Conservation (phyloP, 2,329 filamentous ascomycete species). For the Fusarium sp. region DNA sequence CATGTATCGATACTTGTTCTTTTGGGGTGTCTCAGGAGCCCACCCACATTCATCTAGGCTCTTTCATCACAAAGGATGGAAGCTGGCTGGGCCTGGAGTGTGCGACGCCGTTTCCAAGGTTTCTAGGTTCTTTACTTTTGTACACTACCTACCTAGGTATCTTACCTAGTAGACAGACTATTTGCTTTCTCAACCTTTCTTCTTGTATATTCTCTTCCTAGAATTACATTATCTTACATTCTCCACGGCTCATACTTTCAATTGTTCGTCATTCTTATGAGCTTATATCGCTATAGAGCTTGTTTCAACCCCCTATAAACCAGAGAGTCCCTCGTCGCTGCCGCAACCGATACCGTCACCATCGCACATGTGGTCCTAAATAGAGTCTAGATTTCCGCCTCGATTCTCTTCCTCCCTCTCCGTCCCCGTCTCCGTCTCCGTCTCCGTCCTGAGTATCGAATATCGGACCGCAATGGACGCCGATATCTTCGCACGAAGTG, state of each 20-base stretch:
- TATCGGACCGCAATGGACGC: constrained; percentile 33
- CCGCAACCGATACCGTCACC: constrained; percentile 29
- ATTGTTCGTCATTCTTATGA: background rate
- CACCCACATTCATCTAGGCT: constrained; percentile 12
- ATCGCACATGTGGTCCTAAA: constrained; percentile 42
- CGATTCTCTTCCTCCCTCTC: constrained; percentile 4
- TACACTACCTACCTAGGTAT: too few species aligned
- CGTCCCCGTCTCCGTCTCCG: background rate
- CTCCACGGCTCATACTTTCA: background rate
- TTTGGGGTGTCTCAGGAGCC: constrained; percentile 29
- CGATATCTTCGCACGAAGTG: constrained; percentile 38
- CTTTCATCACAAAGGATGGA: constrained; percentile 22
- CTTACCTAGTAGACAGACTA: background rate
- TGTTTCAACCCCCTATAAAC: constrained; percentile 15
- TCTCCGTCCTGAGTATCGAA: background rate
- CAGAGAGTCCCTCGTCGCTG: constrained; percentile 29
- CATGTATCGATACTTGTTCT: constrained; percentile 20
- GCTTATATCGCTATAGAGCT: background rate
- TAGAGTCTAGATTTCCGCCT: constrained; percentile 15
- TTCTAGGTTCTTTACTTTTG: constrained; percentile 27
- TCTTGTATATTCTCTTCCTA: constrained; percentile 3
- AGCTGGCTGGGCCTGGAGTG: constrained; percentile 17
- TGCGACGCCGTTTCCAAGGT: constrained; percentile 35
- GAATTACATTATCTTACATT: background rate
- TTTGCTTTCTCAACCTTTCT: constrained; percentile 12